Evolutionary conservation across 2,329 filamentous ascomycete species (phyloP).

Genomic region (Trichoderma sp.): DNA sequence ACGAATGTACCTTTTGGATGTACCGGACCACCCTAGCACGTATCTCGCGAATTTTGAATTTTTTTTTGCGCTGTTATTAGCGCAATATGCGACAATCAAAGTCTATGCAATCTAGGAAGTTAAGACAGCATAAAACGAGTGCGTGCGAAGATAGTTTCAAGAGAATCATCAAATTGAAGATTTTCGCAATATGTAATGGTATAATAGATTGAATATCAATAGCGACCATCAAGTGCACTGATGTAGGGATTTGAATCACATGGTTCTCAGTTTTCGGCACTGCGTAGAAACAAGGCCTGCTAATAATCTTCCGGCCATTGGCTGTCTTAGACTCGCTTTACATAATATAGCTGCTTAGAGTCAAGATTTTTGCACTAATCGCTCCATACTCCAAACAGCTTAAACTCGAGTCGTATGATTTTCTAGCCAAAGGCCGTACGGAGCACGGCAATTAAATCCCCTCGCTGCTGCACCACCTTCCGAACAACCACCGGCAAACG

Average conservation of each 20-base stretch:
- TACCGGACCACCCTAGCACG: neutral
- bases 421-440: conserved; percentile 11
- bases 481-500: conserved; percentile 26
- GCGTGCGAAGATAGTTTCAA: neutral
- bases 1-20: neutral
- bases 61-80: neutral
- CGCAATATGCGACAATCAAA: neutral
- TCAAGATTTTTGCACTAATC: conserved; percentile 17
- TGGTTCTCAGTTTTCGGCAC: neutral
- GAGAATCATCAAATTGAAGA: neutral
- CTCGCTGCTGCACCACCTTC: conserved; percentile 29
- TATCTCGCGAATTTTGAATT: neutral
- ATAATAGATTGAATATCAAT: neutral
- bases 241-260: neutral
- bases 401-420: conserved; percentile 23
- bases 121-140: neutral
- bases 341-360: neutral
- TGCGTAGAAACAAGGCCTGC: neutral
- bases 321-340: neutral
- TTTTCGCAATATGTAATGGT: neutral
- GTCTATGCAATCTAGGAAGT: neutral
- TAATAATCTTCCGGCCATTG: neutral
- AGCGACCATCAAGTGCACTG: neutral
- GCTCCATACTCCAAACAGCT: conserved; percentile 13
- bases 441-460: conserved; percentile 28